Conservation (phyloP, 2,329 filamentous ascomycete genomes). For the Aureobasidium zeae region DNA sequence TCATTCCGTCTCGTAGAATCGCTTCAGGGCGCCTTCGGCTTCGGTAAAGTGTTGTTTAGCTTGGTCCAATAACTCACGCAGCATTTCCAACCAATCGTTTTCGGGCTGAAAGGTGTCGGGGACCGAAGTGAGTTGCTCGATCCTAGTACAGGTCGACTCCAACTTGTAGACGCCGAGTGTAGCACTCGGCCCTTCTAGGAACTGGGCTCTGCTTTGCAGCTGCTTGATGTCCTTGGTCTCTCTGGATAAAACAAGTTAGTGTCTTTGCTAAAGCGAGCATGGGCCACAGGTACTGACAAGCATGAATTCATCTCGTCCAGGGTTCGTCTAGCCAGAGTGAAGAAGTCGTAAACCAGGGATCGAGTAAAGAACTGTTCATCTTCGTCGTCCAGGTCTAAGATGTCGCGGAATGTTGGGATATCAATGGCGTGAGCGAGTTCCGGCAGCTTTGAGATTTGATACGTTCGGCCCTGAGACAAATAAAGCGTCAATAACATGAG, state of each 20-base stretch:
- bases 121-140: constrained; percentile 12
- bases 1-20: constrained; percentile 9
- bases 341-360: constrained; percentile 9
- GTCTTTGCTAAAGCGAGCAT: too few relatives aligned
- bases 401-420: not conserved
- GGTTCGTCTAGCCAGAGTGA: not conserved
- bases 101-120: constrained; percentile 5
- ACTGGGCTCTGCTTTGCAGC: constrained; percentile 6
- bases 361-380: constrained; percentile 11
- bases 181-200: constrained; percentile 4
- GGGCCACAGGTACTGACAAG: not conserved
- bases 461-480: constrained; percentile 4
- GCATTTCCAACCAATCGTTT: not conserved
- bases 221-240: constrained; percentile 2
- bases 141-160: not conserved
- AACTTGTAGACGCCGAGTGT: constrained; percentile 12
- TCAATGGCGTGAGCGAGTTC: constrained; percentile 9
- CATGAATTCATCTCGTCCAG: constrained; percentile 8
- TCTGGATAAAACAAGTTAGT: not conserved
- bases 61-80: constrained; percentile 1
- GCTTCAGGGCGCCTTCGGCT: not conserved
- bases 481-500: not conserved
- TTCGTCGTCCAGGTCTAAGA: constrained; percentile 9
- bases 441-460: constrained; percentile 6
- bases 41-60: constrained; percentile 2